phyloP scores from a whole-genome alignment of 768 basidiomycete species.

The Hygrocybe coccinea region DNA sequence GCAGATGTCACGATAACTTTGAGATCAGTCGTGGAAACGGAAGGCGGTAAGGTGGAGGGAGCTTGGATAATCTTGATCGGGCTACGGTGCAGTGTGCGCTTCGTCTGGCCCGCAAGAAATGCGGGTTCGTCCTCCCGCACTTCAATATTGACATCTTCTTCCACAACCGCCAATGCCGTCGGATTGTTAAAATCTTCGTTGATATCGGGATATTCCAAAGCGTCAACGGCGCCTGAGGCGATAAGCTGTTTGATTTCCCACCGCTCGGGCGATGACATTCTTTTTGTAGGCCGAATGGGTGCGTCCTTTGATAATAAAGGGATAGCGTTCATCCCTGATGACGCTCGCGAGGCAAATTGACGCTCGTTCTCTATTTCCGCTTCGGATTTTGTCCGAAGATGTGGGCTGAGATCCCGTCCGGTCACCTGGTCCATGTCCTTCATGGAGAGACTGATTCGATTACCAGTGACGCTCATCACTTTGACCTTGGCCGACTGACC shows the following conservation, averaged over 20 bases:
- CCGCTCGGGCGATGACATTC: constrained; percentile 59
- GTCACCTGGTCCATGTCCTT: too few species aligned
- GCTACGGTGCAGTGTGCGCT: constrained; percentile 44
- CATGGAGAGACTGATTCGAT: constrained; percentile 54
- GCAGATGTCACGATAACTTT: too few species aligned
- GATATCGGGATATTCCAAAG: constrained; percentile 52
- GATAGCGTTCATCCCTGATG: constrained; percentile 39
- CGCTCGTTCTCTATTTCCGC: constrained; percentile 87
- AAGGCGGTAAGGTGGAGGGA: too few species aligned
- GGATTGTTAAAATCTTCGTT: constrained; percentile 39
- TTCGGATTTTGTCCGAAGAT: constrained; percentile 50
- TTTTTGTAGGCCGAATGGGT: too few species aligned
- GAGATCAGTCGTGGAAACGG: constrained; percentile 86
- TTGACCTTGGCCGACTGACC: too few species aligned
- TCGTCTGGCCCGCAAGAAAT: too few species aligned
- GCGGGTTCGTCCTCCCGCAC: constrained; percentile 80
- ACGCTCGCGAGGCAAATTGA: constrained; percentile 52
- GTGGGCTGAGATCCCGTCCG: constrained; percentile 43
- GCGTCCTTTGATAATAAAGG: too few species aligned
- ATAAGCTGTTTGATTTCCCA: constrained; percentile 99
- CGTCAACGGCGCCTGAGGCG: background rate
- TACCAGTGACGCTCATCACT: too few species aligned
- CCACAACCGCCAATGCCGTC: constrained; percentile 64
- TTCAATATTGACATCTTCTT: constrained; percentile 50
- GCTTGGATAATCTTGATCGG: constrained; percentile 89